Percentiles rank a stretch among this genome's conserved stretches.
Evolutionary conservation across 2,329 filamentous ascomycete species (phyloP).

Genomic region (Dactylonectria estremocensis): DNA sequence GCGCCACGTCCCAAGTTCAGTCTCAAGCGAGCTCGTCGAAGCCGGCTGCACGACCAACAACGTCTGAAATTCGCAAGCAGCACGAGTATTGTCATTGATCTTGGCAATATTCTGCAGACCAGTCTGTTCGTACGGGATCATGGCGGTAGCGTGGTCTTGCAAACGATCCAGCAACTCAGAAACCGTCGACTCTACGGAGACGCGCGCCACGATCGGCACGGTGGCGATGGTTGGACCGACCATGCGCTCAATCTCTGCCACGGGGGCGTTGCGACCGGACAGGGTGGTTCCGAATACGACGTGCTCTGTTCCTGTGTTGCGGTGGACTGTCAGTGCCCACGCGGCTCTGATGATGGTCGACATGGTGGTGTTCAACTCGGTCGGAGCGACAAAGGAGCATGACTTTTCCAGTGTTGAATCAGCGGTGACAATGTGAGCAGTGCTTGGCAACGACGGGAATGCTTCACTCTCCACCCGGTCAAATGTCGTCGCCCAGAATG

Average conservation of each 20-base stretch:
- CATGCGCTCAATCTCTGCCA: conserved; percentile 44
- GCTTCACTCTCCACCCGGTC: not conserved
- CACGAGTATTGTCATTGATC: conserved; percentile 5
- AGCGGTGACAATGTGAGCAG: not conserved
- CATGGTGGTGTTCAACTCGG: conserved; percentile 12
- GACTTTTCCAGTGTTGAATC: conserved; percentile 2
- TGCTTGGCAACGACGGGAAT: conserved; percentile 14
- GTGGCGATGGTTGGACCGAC: conserved; percentile 48
- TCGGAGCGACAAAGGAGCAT: conserved; percentile 9
- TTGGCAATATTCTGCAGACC: conserved; percentile 32
- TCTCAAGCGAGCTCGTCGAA: not conserved
- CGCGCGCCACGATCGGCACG: conserved; percentile 44
- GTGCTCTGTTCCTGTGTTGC: conserved; percentile 43
- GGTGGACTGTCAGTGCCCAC: conserved; percentile 26
- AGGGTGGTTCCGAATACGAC: conserved; percentile 47
- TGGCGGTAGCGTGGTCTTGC: conserved; percentile 30
- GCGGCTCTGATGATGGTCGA: conserved; percentile 32
- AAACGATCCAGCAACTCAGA: conserved; percentile 58
- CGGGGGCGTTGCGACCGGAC: conserved; percentile 43
- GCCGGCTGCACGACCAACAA: conserved; percentile 32
- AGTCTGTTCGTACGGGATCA: conserved; percentile 35
- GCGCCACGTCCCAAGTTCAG: conserved; percentile 6
- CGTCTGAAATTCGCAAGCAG: conserved; percentile 25
- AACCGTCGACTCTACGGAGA: not conserved
- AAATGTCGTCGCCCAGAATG: conserved; percentile 10